These are phyloP conservation scores for Boletus holoroseus DNA, from an alignment of 1,284 basidiomycete genomes.

Conservation along the genomic window DNA sequence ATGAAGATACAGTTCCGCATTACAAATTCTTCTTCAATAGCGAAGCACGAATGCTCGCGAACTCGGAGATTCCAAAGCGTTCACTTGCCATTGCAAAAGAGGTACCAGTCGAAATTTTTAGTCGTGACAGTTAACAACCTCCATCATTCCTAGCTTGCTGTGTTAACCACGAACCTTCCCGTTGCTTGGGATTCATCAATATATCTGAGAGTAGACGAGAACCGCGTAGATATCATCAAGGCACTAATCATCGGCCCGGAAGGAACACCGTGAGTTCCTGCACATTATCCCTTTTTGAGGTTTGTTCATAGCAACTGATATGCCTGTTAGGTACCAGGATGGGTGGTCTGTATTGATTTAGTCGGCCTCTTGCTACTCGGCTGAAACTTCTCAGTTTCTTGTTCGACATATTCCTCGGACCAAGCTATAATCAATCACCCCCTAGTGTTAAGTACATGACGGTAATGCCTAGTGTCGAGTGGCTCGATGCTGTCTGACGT, in stretches of 20 bases:
- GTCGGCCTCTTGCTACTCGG: not conserved
- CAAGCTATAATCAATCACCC: constrained; percentile 74
- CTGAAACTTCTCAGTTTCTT: constrained; percentile 47
- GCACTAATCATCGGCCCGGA: constrained; percentile 86
- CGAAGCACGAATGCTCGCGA: constrained; percentile 74
- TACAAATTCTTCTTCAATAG: constrained; percentile 77
- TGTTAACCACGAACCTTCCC: constrained; percentile 83
- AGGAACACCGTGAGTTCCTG: constrained; percentile 75
- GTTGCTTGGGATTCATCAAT: constrained; percentile 88
- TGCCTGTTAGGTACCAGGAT: constrained; percentile 60
- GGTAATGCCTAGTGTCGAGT: constrained; percentile 36
- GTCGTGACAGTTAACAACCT: constrained; percentile 2
- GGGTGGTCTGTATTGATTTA: constrained; percentile 55
- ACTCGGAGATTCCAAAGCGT: constrained; percentile 77
- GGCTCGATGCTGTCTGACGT: constrained; percentile 5
- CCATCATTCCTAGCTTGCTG: constrained; percentile 59
- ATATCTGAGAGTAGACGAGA: constrained; percentile 82
- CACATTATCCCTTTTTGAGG: constrained; percentile 3
- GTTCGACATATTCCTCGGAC: constrained; percentile 88
- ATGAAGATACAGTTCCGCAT: constrained; percentile 50
- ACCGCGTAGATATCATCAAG: constrained; percentile 85
- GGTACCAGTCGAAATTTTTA: constrained; percentile 32
- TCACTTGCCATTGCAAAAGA: constrained; percentile 90
- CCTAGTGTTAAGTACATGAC: constrained; percentile 89
- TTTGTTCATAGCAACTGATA: not conserved